Percentiles rank a stretch among this genome's conserved stretches.
These are phyloP conservation scores for Emericellopsis cladophorae DNA, from an alignment of 2,329 filamentous ascomycete genomes.

Conservation along the genomic window DNA sequence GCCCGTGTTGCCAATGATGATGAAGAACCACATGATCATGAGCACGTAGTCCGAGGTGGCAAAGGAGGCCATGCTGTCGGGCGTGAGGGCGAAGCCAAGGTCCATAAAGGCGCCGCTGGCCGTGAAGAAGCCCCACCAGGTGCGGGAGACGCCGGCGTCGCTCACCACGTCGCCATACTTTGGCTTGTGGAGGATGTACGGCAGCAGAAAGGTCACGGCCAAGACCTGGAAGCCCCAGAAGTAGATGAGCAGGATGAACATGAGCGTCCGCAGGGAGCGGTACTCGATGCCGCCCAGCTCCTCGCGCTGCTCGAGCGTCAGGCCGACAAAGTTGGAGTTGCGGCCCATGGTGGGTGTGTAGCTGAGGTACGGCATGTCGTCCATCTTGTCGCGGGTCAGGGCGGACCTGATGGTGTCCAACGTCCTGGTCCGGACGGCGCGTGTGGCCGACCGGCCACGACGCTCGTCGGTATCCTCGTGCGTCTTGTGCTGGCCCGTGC, in stretches of 20 bases:
- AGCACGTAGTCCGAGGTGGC: slow-evolving; percentile 63
- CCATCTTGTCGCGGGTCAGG: slow-evolving; percentile 31
- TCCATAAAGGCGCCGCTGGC: slow-evolving; percentile 85
- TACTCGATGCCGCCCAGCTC: slow-evolving; percentile 96
- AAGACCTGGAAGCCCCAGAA: slow-evolving; percentile 75
- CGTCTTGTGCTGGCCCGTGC: slow-evolving; percentile 19
- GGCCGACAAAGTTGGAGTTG: slow-evolving; percentile 82
- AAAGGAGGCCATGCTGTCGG: slow-evolving; percentile 90
- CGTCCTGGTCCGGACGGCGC: slow-evolving; percentile 30
- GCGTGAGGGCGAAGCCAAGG: slow-evolving; percentile 83
- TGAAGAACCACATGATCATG: slow-evolving; percentile 69
- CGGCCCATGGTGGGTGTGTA: slow-evolving; percentile 86
- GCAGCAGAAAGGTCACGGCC: slow-evolving; percentile 58
- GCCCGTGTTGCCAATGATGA: slow-evolving; percentile 89
- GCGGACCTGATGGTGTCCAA: slow-evolving; percentile 45
- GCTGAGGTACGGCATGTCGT: slow-evolving; percentile 76
- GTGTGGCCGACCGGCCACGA: slow-evolving; percentile 5
- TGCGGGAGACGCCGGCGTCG: slow-evolving; percentile 44
- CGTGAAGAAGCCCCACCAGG: slow-evolving; percentile 92
- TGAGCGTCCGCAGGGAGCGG: slow-evolving; percentile 75
- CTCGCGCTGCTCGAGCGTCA: slow-evolving; percentile 84
- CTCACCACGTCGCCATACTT: slow-evolving; percentile 56
- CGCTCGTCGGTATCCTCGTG: slow-evolving; percentile 20
- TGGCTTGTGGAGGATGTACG: slow-evolving; percentile 61
- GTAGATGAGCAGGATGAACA: slow-evolving; percentile 65